These are phyloP conservation scores for Nidula microcarpa DNA, from an alignment of 768 basidiomycete species.

Conservation along the genomic window DNA sequence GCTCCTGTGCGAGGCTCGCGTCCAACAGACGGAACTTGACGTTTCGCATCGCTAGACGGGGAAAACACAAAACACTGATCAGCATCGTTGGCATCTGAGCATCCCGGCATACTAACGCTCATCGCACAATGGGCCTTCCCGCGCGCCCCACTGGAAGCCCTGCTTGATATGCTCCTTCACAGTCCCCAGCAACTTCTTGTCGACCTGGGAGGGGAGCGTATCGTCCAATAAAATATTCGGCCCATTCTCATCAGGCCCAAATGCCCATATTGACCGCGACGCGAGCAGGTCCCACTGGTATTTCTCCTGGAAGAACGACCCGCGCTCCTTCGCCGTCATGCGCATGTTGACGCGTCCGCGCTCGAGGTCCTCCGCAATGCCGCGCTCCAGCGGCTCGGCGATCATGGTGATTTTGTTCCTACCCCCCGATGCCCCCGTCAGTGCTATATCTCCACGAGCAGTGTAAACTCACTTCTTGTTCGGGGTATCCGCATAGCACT, in stretches of 20 bases:
- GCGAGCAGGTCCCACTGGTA: conserved; percentile 99
- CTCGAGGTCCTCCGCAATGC: conserved; percentile 96
- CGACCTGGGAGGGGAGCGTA: conserved; percentile 92
- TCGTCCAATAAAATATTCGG: conserved; percentile 94
- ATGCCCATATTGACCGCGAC: conserved; percentile 98
- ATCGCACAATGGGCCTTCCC: conserved; percentile 97
- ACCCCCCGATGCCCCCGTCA: conserved; percentile 10
- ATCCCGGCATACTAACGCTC: conserved; percentile 76
- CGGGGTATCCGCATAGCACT: conserved; percentile 98
- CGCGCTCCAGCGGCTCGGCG: conserved; percentile 93
- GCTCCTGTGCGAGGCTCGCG: conserved; percentile 88
- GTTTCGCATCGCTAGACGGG: conserved; percentile 83
- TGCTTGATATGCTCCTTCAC: conserved; percentile 97
- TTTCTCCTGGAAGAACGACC: conserved; percentile 93
- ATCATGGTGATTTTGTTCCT: conserved; percentile 99
- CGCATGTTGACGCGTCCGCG: conserved; percentile 89
- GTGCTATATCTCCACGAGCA: background rate
- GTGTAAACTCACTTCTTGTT: conserved; percentile 85
- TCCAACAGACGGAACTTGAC: conserved; percentile 97
- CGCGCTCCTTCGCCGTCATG: conserved; percentile 93
- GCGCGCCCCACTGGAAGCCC: conserved; percentile 98
- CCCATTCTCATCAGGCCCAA: conserved; percentile 95
- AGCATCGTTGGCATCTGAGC: background rate
- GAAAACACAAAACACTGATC: background rate
- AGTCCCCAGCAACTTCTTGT: conserved; percentile 86